Percentiles rank a stretch among this genome's conserved stretches.
Evolutionary conservation across 768 basidiomycete species (phyloP).

Genomic region (Podaxis carcinomalis): DNA sequence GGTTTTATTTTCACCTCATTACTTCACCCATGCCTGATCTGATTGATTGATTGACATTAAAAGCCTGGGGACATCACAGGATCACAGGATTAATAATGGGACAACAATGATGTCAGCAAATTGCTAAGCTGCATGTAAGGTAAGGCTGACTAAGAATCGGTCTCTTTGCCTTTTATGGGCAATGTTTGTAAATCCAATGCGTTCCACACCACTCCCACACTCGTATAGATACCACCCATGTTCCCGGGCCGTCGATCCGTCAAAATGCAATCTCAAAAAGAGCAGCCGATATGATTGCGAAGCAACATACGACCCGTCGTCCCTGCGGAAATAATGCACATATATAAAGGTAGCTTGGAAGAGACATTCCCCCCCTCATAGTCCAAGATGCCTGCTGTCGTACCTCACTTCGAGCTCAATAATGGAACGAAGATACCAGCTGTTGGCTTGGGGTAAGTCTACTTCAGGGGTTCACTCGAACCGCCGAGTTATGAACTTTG

Average conservation of each 20-base stretch:
- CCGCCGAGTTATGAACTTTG: background rate
- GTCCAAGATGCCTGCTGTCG: background rate
- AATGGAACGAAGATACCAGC: constrained; percentile 26
- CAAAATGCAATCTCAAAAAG: background rate
- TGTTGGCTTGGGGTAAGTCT: constrained; percentile 26
- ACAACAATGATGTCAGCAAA: no score
- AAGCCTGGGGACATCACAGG: no score
- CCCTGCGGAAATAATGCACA: background rate
- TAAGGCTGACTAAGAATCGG: no score
- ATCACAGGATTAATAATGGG: no score
- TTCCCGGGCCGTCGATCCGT: background rate
- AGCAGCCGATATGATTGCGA: background rate
- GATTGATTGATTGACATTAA: no score
- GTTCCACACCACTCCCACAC: no score
- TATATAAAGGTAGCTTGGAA: background rate
- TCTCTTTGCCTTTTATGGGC: no score
- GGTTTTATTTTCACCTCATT: no score
- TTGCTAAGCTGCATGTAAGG: no score
- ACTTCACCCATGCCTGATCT: no score
- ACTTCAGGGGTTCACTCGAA: background rate
- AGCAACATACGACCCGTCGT: background rate
- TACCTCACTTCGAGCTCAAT: constrained; percentile 23
- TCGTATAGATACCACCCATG: no score
- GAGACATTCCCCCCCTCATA: background rate
- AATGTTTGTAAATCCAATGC: no score